Percentiles rank a stretch among this genome's conserved stretches.
Evolutionary conservation across 2,329 filamentous ascomycete genomes (phyloP).

Genomic region (Phialophora tarda): DNA sequence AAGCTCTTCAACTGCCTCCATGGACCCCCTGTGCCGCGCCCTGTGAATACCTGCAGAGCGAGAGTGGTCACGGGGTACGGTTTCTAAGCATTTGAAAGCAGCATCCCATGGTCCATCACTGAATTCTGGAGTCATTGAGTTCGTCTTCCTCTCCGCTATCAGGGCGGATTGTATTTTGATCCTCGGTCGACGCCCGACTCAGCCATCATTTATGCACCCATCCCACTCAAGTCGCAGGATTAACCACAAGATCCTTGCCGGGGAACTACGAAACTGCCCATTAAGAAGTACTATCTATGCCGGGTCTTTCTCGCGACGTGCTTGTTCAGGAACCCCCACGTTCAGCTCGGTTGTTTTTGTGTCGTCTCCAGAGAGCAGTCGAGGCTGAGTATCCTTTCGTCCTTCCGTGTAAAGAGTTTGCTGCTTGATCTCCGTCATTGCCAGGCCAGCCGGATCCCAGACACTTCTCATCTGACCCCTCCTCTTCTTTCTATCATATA

Average conservation of each 20-base stretch:
- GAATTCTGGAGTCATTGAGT: neutral
- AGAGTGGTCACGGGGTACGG: neutral
- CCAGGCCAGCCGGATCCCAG: neutral
- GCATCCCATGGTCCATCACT: neutral
- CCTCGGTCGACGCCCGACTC: constrained; percentile 1
- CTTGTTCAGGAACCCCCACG: constrained; percentile 5
- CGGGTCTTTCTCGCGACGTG: neutral
- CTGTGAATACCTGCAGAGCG: neutral
- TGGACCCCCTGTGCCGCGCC: no score
- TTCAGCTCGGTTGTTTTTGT: neutral
- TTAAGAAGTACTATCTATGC: neutral
- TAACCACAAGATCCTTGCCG: neutral
- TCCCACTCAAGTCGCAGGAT: neutral
- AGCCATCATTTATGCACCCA: neutral
- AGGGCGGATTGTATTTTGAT: neutral
- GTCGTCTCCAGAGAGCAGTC: neutral
- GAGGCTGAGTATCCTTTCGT: constrained; percentile 3
- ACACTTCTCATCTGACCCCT: neutral
- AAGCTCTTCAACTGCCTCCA: neutral
- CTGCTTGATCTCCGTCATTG: neutral
- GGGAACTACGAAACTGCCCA: neutral
- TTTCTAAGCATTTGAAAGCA: neutral
- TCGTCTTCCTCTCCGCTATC: neutral
- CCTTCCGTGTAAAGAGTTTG: neutral
- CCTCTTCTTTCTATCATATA: neutral